Base-by-base conservation (phyloP, 1,139 yeast species). In the Martiniozyma asiatica region DNA sequence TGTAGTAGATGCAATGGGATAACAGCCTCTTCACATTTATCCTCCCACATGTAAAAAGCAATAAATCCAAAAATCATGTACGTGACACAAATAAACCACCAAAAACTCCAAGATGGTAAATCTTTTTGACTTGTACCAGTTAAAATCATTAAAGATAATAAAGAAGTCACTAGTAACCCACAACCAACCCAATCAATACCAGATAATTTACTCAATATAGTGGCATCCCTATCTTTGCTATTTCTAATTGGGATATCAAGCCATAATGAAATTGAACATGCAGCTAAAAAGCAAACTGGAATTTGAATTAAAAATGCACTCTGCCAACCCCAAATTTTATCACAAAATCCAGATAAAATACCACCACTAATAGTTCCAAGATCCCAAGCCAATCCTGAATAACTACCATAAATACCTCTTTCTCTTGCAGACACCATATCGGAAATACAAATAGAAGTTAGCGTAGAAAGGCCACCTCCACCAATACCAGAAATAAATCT, bases 121-220 rank as follows among this genome's bases (percentile, higher is more conserved):
- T 65, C 67, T 36, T 63, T 63, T 8, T 89, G 87, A 8, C 82
- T 92, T 26, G 74, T 53, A 0, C 87, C 73, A 9, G 82, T 73
- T 4, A 81, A 82, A 15, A 71, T 50, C 61, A 81, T 55, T 14
- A 65, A 42, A 9, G 51, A 40, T 47, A 63, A 41, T 41, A 84
- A 60, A 8, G 79, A 61, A 3, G 61, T 40, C 4, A 81, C 80
- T 40, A 84, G 61, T 15, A 69, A 54, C 20, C 65, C 44, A 1
- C 85, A 68, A 1, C 95, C 95, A 28, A 58, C 51, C 56, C 80
- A 73, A 48, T 82, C 95, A 22, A 82, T 68, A 27, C 78, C 48
- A 34, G 57, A 57, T 39, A 73, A 49, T 46, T 63, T 63, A 35
- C 56, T 19, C 5, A 21, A 14, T 6, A 12, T 55, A 37, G 51